phyloP scores from a whole-genome alignment of 805 yeast genomes.

The Candida ascalaphidarum region DNA sequence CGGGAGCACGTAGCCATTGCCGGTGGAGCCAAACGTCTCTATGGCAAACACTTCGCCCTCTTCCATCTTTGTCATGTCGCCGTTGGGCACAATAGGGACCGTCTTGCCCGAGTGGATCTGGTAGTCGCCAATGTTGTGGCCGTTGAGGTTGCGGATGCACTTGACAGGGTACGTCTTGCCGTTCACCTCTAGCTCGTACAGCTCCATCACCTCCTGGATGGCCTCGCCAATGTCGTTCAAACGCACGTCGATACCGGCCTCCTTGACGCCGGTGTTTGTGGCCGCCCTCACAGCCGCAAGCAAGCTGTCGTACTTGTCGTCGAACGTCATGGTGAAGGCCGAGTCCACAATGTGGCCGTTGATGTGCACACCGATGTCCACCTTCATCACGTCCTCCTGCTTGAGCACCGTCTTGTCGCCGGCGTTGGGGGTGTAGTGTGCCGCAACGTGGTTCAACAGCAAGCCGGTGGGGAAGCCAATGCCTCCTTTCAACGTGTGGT shows the following conservation, averaged over 20 bases:
- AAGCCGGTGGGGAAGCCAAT: slow-evolving; percentile 99
- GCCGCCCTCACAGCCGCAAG: slow-evolving; percentile 86
- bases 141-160: slow-evolving; percentile 86
- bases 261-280: slow-evolving; percentile 85
- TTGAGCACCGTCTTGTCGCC: slow-evolving; percentile 78
- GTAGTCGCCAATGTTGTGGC: slow-evolving; percentile 84
- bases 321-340: slow-evolving; percentile 88
- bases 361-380: slow-evolving; percentile 94
- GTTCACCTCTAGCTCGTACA: slow-evolving; percentile 84
- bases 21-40: slow-evolving; percentile 97
- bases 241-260: slow-evolving; percentile 94
- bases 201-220: slow-evolving; percentile 95
- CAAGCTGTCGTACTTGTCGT: slow-evolving; percentile 72
- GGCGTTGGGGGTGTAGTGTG: slow-evolving; percentile 95
- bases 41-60: slow-evolving; percentile 98
- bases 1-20: slow-evolving; percentile 78
- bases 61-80: slow-evolving; percentile 95
- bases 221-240: slow-evolving; percentile 93
- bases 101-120: slow-evolving; percentile 91
- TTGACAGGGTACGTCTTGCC: slow-evolving; percentile 82
- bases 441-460: slow-evolving; percentile 89
- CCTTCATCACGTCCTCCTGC: slow-evolving; percentile 91
- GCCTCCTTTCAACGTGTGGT: slow-evolving; percentile 63
- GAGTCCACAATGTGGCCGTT: slow-evolving; percentile 92
- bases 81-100: slow-evolving; percentile 92